phyloP scores from a whole-genome alignment of 192 early-diverging fungal genomes.

The Rhizophagus prolifer region DNA sequence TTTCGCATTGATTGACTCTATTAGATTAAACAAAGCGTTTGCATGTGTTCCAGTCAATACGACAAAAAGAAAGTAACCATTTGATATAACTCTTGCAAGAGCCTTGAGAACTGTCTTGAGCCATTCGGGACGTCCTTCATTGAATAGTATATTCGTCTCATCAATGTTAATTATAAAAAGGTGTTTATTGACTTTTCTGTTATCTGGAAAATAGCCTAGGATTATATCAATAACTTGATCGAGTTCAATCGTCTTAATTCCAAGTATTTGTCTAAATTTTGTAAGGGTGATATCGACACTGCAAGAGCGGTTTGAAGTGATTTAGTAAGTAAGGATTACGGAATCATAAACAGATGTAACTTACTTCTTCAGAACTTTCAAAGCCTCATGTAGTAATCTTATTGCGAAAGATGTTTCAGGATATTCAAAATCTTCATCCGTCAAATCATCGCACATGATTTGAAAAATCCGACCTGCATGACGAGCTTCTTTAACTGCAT shows the following conservation, averaged over 20 bases:
- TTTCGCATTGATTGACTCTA: background rate
- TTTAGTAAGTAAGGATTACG: background rate
- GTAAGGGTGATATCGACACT: background rate
- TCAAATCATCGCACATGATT: background rate
- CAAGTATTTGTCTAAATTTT: conserved; percentile 1
- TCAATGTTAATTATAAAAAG: conserved; percentile 18
- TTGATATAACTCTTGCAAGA: background rate
- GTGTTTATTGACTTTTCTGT: background rate
- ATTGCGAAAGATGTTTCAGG: background rate
- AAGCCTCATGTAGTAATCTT: conserved; percentile 5
- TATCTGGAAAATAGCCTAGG: background rate
- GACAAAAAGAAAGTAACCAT: background rate
- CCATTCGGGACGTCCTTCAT: too few relatives aligned
- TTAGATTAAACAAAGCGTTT: background rate
- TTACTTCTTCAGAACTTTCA: conserved; percentile 10
- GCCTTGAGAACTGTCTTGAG: background rate
- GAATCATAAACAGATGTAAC: background rate
- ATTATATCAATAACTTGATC: conserved; percentile 1
- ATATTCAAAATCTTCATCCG: background rate
- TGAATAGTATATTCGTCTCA: conserved; percentile 3
- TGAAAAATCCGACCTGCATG: background rate
- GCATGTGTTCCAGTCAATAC: background rate
- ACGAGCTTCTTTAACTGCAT: background rate
- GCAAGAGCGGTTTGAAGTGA: background rate
- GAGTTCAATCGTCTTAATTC: background rate